Percentiles rank a stretch among this genome's conserved stretches.
Conservation (phyloP, 768 basidiomycete species). For the Phanerochaete sordida region DNA sequence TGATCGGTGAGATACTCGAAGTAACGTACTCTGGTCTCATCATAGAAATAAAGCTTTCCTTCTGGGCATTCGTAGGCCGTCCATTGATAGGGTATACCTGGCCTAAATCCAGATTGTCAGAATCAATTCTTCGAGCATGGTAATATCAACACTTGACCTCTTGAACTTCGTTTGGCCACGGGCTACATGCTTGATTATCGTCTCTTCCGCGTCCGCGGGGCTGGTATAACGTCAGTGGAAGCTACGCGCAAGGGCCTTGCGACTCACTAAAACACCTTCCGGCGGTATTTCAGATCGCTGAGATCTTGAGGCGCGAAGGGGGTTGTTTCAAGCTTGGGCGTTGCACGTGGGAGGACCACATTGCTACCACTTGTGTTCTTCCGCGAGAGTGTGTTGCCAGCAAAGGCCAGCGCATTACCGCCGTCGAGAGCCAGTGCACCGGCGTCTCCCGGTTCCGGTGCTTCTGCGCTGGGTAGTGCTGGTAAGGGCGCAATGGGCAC, state of each 20-base stretch:
- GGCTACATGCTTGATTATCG: not conserved
- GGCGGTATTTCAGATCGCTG: not conserved
- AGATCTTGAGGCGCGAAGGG: not conserved
- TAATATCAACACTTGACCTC: not conserved
- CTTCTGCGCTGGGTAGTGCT: not conserved
- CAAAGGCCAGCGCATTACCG: not conserved
- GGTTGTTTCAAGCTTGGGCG: not conserved
- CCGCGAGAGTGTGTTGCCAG: not conserved
- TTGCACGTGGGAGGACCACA: too few relatives aligned
- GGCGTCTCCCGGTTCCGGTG: not conserved
- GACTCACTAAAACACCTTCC: not conserved
- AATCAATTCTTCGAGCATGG: not conserved
- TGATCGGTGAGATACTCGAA: not conserved
- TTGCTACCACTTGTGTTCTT: not conserved
- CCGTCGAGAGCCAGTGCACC: not conserved
- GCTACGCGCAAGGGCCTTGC: too few relatives aligned
- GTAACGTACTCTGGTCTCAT: not conserved
- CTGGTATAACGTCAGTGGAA: not conserved
- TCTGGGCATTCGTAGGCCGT: not conserved
- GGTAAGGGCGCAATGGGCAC: not conserved
- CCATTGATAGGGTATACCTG: not conserved
- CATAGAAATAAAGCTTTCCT: conserved; percentile 6
- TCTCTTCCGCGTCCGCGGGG: not conserved
- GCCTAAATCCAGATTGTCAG: not conserved
- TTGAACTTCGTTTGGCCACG: not conserved